Percentiles rank a stretch among this genome's conserved stretches.
phyloP scores from a whole-genome alignment of 75 land plant genomes.

The Pinus albicaulis region DNA sequence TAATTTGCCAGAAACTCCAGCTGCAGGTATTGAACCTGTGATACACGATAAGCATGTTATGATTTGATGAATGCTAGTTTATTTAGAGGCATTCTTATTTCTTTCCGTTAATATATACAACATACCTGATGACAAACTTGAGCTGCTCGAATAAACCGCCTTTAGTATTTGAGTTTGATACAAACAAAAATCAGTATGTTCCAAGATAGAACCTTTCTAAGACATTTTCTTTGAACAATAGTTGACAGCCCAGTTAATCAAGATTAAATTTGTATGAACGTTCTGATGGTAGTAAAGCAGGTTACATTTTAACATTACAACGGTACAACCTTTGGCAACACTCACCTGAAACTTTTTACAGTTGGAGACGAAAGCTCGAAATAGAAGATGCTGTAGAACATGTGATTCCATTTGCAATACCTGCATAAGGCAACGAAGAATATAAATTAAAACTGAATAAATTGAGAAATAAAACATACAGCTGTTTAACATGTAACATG shows the following conservation, averaged over 20 bases:
- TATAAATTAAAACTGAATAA: conserved; percentile 77
- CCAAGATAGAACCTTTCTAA: neutral
- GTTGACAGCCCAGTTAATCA: neutral
- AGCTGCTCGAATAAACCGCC: conserved; percentile 89
- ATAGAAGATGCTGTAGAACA: conserved; percentile 50
- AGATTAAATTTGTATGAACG: neutral
- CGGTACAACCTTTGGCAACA: neutral
- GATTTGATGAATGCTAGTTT: neutral
- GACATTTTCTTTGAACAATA: neutral
- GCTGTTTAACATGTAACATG: conserved; percentile 85
- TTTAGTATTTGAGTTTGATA: conserved; percentile 51
- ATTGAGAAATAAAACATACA: conserved; percentile 67
- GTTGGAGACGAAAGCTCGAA: conserved; percentile 79
- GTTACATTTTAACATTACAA: conserved; percentile 3
- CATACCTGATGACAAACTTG: conserved; percentile 76
- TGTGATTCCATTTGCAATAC: conserved; percentile 80
- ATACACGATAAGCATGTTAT: conserved; percentile 25
- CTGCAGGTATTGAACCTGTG: neutral
- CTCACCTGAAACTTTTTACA: conserved; percentile 74
- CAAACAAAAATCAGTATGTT: conserved; percentile 1
- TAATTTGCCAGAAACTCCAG: conserved; percentile 38
- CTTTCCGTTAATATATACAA: conserved; percentile 31
- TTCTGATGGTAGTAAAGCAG: neutral
- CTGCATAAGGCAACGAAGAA: conserved; percentile 64
- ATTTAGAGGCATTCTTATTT: neutral